Base-by-base conservation (phyloP, 148 eudicot genomes). In the Cornus florida region DNA sequence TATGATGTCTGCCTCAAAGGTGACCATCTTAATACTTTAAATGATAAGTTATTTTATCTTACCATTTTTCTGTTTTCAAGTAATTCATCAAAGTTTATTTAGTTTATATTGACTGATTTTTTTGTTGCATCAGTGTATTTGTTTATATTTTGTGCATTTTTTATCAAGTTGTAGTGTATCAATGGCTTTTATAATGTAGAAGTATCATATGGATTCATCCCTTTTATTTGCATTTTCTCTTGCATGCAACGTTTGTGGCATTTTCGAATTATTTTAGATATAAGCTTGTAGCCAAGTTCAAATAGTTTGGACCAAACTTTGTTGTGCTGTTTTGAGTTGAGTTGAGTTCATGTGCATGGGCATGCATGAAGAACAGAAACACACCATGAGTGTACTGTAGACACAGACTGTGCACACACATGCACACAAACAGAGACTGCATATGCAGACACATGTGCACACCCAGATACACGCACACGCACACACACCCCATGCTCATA, bases 1-100 rank as follows among this genome's bases (percentile, higher is more conserved):
- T 83, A 96, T 96, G 99, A 96, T 96, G 99, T 92, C 99, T 80
- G 98, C 89, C 76, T 90, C 99, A 24, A 96, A 96, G 99, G 99
- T 96, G 80, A 32, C 41, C 22, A 16, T 20, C 22, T 73, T 11
- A 31, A 48, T 9, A 53, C 56, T 62, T 62, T 3, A 43, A 28
- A 67, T 68, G 53, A 69, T 11, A 12, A 57, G 14, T 67, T 59
- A 14, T 16, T 16, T 65, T 66, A 22, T 22, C 43, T 75, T 35
- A 38, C 8, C 24, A 4, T 11, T 41, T 35, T n/a, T 31, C 12
- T 31, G 10, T 35, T 35, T 69, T 14, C 56, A 38, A n/a, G 56
- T 33, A 59, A 7, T 60, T 39, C 66, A 17, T 75, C 60, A 65
- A 46, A 39, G 23, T 23, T 75, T 69, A 38, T 75, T 28, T 75